Evolutionary conservation across 2,329 filamentous ascomycete genomes (phyloP).

Genomic region (Trichothecium sympodiale): DNA sequence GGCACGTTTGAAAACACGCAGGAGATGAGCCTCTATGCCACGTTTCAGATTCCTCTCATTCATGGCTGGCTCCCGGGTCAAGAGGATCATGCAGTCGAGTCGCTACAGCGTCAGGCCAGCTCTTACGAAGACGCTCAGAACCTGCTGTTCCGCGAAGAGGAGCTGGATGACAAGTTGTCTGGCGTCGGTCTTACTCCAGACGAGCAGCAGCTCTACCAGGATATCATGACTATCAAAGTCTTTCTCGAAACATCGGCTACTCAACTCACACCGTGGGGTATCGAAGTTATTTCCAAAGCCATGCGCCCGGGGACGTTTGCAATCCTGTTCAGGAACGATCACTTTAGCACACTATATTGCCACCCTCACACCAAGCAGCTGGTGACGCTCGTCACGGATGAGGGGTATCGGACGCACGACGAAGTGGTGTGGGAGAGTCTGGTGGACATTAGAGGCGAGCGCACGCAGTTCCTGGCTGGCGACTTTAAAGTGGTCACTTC

Average conservation of each 20-base stretch:
- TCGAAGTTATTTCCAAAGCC: constrained; percentile 60
- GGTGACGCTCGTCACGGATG: constrained; percentile 81
- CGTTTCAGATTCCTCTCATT: constrained; percentile 78
- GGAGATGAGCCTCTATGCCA: constrained; percentile 85
- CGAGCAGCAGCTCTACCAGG: constrained; percentile 72
- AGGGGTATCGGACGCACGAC: constrained; percentile 76
- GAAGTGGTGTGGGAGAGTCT: constrained; percentile 96
- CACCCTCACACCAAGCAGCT: constrained; percentile 69
- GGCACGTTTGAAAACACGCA: constrained; percentile 79
- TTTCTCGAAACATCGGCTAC: constrained; percentile 76
- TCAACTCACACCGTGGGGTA: constrained; percentile 73
- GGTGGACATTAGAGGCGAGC: constrained; percentile 75
- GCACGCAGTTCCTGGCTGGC: constrained; percentile 75
- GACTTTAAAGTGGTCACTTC: constrained; percentile 67
- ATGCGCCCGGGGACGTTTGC: constrained; percentile 70
- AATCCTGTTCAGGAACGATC: constrained; percentile 93
- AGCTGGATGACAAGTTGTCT: constrained; percentile 67
- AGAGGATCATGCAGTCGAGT: constrained; percentile 53
- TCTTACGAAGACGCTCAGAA: constrained; percentile 91
- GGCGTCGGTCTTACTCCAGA: constrained; percentile 47
- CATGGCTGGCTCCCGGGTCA: constrained; percentile 83
- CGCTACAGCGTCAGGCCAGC: constrained; percentile 62
- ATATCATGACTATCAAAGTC: constrained; percentile 72
- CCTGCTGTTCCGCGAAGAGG: constrained; percentile 78
- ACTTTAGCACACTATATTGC: constrained; percentile 89